Percentiles rank a stretch among this genome's conserved stretches.
Conservation (phyloP, 2,329 filamentous ascomycete genomes). For the Mycogone perniciosa region DNA sequence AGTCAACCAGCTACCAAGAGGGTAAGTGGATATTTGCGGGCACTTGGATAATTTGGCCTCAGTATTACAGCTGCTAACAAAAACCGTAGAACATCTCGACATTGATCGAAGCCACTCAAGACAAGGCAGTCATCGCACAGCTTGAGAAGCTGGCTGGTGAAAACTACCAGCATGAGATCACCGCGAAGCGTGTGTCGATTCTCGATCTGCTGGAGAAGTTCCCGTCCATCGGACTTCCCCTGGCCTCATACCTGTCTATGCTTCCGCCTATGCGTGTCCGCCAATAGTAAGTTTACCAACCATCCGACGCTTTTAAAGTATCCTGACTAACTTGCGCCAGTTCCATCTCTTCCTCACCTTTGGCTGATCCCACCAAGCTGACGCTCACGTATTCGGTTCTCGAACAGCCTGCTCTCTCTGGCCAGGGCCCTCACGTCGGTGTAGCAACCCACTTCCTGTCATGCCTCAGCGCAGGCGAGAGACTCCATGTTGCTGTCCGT, state of each 20-base stretch:
- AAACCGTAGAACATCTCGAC: conserved; percentile 29
- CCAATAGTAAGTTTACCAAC: conserved; percentile 48
- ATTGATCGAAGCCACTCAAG: conserved; percentile 42
- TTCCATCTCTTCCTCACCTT: conserved; percentile 69
- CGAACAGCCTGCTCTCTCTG: conserved; percentile 46
- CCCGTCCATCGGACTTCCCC: conserved; percentile 51
- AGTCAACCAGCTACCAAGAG: conserved; percentile 66
- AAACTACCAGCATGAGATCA: conserved; percentile 41
- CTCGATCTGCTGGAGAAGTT: conserved; percentile 65
- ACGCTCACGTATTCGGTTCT: conserved; percentile 66
- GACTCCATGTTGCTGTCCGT: conserved; percentile 44
- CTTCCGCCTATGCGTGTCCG: conserved; percentile 70
- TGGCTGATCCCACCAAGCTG: conserved; percentile 48
- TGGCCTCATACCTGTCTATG: conserved; percentile 63
- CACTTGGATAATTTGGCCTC: not conserved
- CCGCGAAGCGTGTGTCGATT: conserved; percentile 53
- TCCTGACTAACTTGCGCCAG: conserved; percentile 19
- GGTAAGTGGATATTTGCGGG: conserved; percentile 27
- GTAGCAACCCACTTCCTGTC: conserved; percentile 58
- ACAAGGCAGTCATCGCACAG: conserved; percentile 36
- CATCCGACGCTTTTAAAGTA: too few species aligned
- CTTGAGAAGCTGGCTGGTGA: conserved; percentile 43
- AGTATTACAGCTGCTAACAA: conserved; percentile 11
- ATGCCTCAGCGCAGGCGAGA: conserved; percentile 37
- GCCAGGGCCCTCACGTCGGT: conserved; percentile 46